Evolutionary conservation across 805 yeast genomes (phyloP), one percentile per base, ranked within the genome.

Genomic region (Saitoella complicata): DNA sequence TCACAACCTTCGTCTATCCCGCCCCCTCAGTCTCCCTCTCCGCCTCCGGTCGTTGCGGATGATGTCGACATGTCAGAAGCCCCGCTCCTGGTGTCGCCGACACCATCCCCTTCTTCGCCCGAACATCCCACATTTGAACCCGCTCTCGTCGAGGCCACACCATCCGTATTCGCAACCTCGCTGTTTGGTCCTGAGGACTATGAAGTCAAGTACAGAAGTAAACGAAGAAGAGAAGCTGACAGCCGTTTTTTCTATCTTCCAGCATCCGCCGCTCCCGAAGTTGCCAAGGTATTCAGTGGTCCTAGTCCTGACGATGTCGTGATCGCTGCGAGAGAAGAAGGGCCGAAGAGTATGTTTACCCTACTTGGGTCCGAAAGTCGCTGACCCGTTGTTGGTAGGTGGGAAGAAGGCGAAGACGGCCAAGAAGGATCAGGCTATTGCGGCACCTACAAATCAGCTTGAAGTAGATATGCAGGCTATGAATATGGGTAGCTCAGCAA

Each of bases 261-360:
- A 54, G 67, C 65, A 40, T 55, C 58, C 33, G 53, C 53, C 35
- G 51, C 44, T 5, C 42, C 59, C 58, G 50, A 68, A 65, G 58
- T 70, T 72, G 2, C 65, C 68, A 41, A 67, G 39, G 79, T 75
- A 51, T 84, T 84, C 52, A 58, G 61, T 8, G 66, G 69, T 49
- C 86, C 86, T 10, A 80, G 94, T 52, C 95, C 95, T 5, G 96
- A 87, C 62, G 95, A 85, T 55, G 59, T 68, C 41, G 69, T 80
- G 2, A 55, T 72, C 42, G 59, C 63, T 37, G 84, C 85, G 0
- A 91, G 81, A 58, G 21, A 21, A 21, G 21, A 2, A 3, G 21
- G 21, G 21, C 4, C 21, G 21, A 21, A 21, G 21, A 62, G 64
- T 3, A 50, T 3, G 21, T 21, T 21, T 2, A 21, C 21, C 21